A percentile compares a stretch with the other conserved stretches of the same genome.
Conservation (phyloP, 495 filamentous ascomycete genomes). For the Penicillium simplicissimum region DNA sequence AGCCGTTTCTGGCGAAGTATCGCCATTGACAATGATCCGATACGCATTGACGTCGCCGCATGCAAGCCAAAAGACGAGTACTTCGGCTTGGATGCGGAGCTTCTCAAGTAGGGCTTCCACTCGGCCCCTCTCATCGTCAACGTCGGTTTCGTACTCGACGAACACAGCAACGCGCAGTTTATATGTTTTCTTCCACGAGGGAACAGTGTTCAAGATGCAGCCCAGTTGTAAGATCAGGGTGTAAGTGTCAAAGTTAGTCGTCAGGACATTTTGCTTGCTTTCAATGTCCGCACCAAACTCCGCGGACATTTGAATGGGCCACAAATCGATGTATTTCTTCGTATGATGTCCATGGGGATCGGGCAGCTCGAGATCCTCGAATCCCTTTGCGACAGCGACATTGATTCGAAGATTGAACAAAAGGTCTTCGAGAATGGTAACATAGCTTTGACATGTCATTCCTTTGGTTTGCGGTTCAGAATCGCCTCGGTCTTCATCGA, state of each 20-base stretch:
- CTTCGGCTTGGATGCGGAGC: conserved; percentile 75
- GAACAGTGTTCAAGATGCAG: conserved; percentile 80
- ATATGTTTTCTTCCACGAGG: conserved; percentile 77
- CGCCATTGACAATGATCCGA: conserved; percentile 75
- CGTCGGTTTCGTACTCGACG: conserved; percentile 85
- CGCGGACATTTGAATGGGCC: conserved; percentile 85
- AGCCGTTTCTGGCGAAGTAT: conserved; percentile 35
- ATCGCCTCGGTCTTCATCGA: conserved; percentile 12
- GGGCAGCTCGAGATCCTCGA: conserved; percentile 73
- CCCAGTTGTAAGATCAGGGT: conserved; percentile 85
- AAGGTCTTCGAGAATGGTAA: conserved; percentile 83
- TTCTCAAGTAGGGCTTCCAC: conserved; percentile 78
- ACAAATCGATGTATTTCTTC: conserved; percentile 85
- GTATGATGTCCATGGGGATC: conserved; percentile 51
- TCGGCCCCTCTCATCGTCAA: conserved; percentile 73
- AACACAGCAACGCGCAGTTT: conserved; percentile 77
- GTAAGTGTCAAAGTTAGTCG: conserved; percentile 92
- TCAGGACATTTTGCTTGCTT: conserved; percentile 66
- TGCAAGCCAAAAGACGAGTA: conserved; percentile 80
- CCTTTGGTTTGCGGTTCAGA: conserved; percentile 61
- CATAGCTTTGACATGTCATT: conserved; percentile 67
- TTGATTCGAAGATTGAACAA: conserved; percentile 78
- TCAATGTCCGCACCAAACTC: conserved; percentile 66
- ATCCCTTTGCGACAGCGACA: conserved; percentile 83
- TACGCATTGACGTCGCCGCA: conserved; percentile 72